Evolutionary conservation across 2,329 filamentous ascomycete species (phyloP), one percentile per base, ranked within the genome.

Genomic region (Tolypocladium guangdongense): DNA sequence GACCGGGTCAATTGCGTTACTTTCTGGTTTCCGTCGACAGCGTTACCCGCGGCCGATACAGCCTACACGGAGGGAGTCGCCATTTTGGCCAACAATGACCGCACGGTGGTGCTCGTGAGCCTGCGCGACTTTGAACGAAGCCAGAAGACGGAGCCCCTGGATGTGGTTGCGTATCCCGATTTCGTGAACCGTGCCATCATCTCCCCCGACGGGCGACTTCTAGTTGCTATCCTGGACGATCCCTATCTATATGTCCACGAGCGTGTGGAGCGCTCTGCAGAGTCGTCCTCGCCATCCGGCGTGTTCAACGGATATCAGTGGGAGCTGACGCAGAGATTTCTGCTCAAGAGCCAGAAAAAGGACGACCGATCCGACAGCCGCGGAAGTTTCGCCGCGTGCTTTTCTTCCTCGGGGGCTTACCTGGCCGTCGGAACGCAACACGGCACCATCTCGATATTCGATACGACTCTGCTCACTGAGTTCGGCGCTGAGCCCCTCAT

Each of bases 111-210:
- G 32, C 73, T 96, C n/a, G 89, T 95, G 64, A 87, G 85, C 49
- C 74, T 97, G 22, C 75, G 80, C 32, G 81, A 85, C 51, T 80
- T 83, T 51, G 69, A 71, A 4, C 62, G 62, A 36, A 66, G 66
- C 46, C 68, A 72, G 18, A 68, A 68, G 49, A 67, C 69, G 16
- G 76, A 87, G 55, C 76, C 86, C 37, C 71, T 95, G 24, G 83
- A 88, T 52, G 78, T 84, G 45, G 73, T 96, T 52, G 77, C 81
- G 4, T 86, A 95, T 58, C 86, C 88, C 6, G 87, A 92, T 64
- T 87, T 84, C 58, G 92, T 97, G 73, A 99, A 99, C 63, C 90
- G 95, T 64, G 89, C 91, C 36, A 82, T 91, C n/a, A 85, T 99
- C 51, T 96, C 92, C 7, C 93, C 92, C 0, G 87, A 96, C 65